Evolutionary conservation across 768 basidiomycete genomes (phyloP), one percentile per base, ranked within the genome.

Genomic region (Leccinellum albellum): DNA sequence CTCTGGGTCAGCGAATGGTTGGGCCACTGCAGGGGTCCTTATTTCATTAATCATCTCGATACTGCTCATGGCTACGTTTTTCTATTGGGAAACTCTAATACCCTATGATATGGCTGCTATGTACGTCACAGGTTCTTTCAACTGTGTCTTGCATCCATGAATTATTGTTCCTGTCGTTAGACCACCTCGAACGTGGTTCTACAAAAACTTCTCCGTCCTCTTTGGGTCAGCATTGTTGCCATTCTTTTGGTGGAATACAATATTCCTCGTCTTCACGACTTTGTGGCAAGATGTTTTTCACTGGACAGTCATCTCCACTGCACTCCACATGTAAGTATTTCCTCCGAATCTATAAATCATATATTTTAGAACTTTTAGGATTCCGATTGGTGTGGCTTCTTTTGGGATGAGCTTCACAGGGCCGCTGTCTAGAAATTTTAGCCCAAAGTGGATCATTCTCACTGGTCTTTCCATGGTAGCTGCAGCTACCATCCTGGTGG

Each of bases 1-100:
- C 0, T 73, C 75, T 31, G 82, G 79, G 23, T 76, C 84, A 7
- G 73, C 74, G 17, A 67, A 66, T 50, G 82, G 83, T 21, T 85
- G 84, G 84, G 66, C 63, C 5, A 66, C 74, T 1, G 74, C 79
- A 5, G 59, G 66, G 17, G 79, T 83, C 54, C 65, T 84, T 50
- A 72, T 68, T 4, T 77, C 80, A 0, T 68, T 86, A 37, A 64
- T 81, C 10, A 61, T 83, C 32, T 78, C 82, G 5, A 63, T 81
- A 56, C 32, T 76, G 9, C 58, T 79, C 12, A 62, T 70, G 35
- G 60, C 68, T 26, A 66, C 53, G 1, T 86, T 86, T 72, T 80
- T 85, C 68, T 69, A 75, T 51, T 84, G 78, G 76, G 82, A 85
- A 60, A 67, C 74, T 9, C 45, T 61, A 0, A 64, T 81, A 14